Evolutionary conservation across 2,329 filamentous ascomycete species (phyloP).

Genomic region (Purpureocillium lavendulum): DNA sequence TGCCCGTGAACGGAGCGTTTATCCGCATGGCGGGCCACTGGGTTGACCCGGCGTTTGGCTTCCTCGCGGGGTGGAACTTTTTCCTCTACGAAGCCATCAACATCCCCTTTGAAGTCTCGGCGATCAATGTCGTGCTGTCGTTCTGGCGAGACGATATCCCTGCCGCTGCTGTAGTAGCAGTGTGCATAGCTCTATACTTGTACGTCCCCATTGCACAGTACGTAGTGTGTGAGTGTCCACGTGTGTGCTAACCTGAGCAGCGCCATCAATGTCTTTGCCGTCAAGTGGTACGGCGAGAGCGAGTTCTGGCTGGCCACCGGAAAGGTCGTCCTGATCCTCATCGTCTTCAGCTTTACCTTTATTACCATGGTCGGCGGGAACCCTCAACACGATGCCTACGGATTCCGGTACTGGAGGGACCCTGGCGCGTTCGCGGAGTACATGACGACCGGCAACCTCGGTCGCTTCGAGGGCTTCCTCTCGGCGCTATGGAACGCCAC

Average conservation of each 20-base stretch:
- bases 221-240: conserved; percentile 26
- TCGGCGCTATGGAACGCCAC: conserved; percentile 55
- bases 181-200: no score
- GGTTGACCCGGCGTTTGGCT: conserved; percentile 55
- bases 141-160: conserved; percentile 31
- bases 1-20: conserved; percentile 56
- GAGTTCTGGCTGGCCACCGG: conserved; percentile 59
- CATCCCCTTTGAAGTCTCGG: conserved; percentile 31
- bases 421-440: conserved; percentile 36
- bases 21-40: conserved; percentile 55
- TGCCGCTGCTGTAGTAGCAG: conserved; percentile 31
- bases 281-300: conserved; percentile 58
- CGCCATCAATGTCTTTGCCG: conserved; percentile 38
- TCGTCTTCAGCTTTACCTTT: conserved; percentile 66
- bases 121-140: conserved; percentile 30
- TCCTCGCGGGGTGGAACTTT: conserved; percentile 35
- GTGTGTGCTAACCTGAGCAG: conserved; percentile 22
- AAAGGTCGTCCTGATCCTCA: conserved; percentile 57
- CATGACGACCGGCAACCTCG: conserved; percentile 50
- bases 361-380: conserved; percentile 72
- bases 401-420: conserved; percentile 59
- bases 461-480: conserved; percentile 62
- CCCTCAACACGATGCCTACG: conserved; percentile 57
- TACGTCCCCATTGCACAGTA: no score
- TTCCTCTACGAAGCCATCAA: conserved; percentile 31